A percentile compares a stretch with the other conserved stretches of the same genome.
These are phyloP conservation scores for Pseudogymnoascus sp. DNA, from an alignment of 2,329 filamentous ascomycete genomes.

Conservation along the genomic window DNA sequence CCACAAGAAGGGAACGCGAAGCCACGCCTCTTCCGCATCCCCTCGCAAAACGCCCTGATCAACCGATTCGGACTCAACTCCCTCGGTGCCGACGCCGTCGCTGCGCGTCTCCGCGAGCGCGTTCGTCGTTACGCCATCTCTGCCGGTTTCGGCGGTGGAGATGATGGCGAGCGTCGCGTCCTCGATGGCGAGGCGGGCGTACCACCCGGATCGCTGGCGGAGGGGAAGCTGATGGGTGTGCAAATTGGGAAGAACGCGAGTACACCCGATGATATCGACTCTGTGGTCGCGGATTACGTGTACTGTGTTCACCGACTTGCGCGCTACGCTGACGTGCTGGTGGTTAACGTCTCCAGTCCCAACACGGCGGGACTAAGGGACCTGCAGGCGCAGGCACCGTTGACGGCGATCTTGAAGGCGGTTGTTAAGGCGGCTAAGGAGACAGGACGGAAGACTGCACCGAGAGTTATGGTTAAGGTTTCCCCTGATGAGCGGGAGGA, in stretches of 20 bases:
- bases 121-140: constrained; percentile 68
- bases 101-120: constrained; percentile 66
- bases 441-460: constrained; percentile 61
- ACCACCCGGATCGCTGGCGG: constrained; percentile 69
- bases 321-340: constrained; percentile 87
- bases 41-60: constrained; percentile 76
- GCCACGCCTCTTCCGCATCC: constrained; percentile 80
- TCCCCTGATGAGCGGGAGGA: constrained; percentile 89
- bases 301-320: constrained; percentile 77
- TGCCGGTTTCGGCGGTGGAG: constrained; percentile 55
- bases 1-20: constrained; percentile 82
- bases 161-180: constrained; percentile 59
- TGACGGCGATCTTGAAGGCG: constrained; percentile 70
- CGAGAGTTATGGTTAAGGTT: constrained; percentile 94
- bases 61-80: constrained; percentile 97
- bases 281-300: constrained; percentile 74
- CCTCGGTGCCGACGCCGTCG: constrained; percentile 79
- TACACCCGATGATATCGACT: constrained; percentile 80
- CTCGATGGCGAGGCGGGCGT: constrained; percentile 70
- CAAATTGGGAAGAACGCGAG: constrained; percentile 97
- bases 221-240: constrained; percentile 73
- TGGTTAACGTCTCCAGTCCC: constrained; percentile 94
- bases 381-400: constrained; percentile 73
- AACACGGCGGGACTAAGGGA: constrained; percentile 89
- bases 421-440: constrained; percentile 71